Evolutionary conservation across 1,284 basidiomycete genomes (phyloP), one percentile per base, ranked within the genome.

Genomic region (Ganoderma sinense): DNA sequence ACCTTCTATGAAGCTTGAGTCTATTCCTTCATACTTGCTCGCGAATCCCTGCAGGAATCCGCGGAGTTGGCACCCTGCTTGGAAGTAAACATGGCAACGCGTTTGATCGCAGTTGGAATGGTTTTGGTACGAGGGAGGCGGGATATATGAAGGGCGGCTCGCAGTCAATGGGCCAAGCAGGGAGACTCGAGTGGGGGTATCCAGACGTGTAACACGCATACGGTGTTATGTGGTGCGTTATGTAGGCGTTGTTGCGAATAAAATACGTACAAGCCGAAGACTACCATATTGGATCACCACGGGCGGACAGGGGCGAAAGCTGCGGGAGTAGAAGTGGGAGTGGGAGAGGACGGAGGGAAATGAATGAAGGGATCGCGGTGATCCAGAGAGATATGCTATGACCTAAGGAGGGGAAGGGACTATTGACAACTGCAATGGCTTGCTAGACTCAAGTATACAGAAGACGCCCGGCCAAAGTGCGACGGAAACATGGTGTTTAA

Each of bases 201-300:
- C 68, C 56, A 66, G 26, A 65, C 68, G 59, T 62, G 55, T 62
- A 66, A 60, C 58, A 61, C 62, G 66, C 64, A 68, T 71, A 53
- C 26, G 26, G 71, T 63, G 23, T 67, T 48, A 65, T 64, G 43
- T 23, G 6, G 18, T 63, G n/a, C 14, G 62, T 45, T 68, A 39
- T 39, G 8, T 39, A 53, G 58, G 66, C 62, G 64, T 69, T 18
- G 68, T 51, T 59, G 36, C 56, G 64, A 69, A 69, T 73, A 69
- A 29, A 65, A 73, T 73, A 73, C 66, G 72, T 69, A 73, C 72
- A 73, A 67, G 68, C 64, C 51, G 64, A 71, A 66, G 63, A 51
- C 68, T 73, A 69, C 69, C 72, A 51, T 73, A 71, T 45, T 33
- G 53, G 56, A 64, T 69, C 68, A 73, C 71, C 67, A 69, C 71